These are phyloP conservation scores for Pisolithus albus DNA, from an alignment of 768 basidiomycete species.

Conservation along the genomic window DNA sequence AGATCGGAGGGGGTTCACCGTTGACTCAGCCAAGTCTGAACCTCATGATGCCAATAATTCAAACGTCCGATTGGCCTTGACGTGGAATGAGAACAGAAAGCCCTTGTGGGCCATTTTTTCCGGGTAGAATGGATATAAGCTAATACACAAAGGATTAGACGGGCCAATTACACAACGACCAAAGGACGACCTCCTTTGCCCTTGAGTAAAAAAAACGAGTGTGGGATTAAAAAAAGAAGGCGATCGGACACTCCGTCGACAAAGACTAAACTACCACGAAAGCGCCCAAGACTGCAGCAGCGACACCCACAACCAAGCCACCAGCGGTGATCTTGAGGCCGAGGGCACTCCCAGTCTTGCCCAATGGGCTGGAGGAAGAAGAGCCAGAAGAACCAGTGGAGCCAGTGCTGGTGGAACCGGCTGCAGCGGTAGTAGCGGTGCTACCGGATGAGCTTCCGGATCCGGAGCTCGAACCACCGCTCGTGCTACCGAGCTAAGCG, in stretches of 20 bases:
- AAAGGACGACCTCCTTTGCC: background rate
- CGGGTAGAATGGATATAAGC: no score
- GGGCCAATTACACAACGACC: no score
- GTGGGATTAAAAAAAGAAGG: background rate
- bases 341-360: background rate
- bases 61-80: no score
- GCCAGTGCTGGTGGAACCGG: background rate
- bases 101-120: no score
- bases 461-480: constrained; percentile 2
- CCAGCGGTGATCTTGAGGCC: constrained; percentile 1
- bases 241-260: background rate
- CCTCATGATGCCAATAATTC: no score
- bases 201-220: background rate
- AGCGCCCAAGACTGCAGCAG: constrained; percentile 8
- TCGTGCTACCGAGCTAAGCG: constrained; percentile 7
- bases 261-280: constrained; percentile 9
- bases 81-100: no score
- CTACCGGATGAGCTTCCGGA: constrained; percentile 3
- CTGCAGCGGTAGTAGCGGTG: background rate
- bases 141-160: no score
- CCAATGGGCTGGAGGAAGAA: background rate
- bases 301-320: background rate
- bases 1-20: no score
- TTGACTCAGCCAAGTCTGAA: no score
- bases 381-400: background rate